phyloP scores from a whole-genome alignment of 257 asterid genomes.

The Plantago major region DNA sequence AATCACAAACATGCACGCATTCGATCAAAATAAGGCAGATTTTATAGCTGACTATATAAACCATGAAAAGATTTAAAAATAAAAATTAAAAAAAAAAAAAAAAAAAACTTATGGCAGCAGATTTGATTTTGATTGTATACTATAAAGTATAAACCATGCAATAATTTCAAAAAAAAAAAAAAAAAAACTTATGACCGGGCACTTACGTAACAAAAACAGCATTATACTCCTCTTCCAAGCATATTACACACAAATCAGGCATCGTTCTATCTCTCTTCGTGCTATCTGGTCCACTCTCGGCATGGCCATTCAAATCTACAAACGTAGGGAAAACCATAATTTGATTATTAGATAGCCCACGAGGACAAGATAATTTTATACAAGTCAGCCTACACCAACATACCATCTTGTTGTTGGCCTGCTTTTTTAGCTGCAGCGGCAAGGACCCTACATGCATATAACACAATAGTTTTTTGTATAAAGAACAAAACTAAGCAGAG shows the following conservation, averaged over 20 bases:
- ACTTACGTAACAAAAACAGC: conserved; percentile 96
- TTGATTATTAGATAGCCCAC: conserved; percentile 10
- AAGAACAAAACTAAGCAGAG: not conserved
- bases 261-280: conserved; percentile 43
- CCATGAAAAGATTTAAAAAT: no score
- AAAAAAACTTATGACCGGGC: conserved; percentile 12
- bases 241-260: conserved; percentile 93
- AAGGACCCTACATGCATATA: conserved; percentile 58
- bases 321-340: conserved; percentile 2
- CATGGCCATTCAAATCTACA: conserved; percentile 43
- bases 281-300: conserved; percentile 54
- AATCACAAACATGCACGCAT: no score
- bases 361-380: not conserved
- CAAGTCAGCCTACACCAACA: conserved; percentile 14
- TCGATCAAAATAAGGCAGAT: no score
- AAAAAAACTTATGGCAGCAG: not conserved
- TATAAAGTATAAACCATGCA: not conserved
- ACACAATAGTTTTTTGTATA: conserved; percentile 10
- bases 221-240: conserved; percentile 93
- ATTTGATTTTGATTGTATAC: no score
- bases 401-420: conserved; percentile 70
- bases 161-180: not conserved
- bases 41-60: no score
- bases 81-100: no score
- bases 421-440: conserved; percentile 84